Evolutionary conservation across 176 grass and related monocot genomes (phyloP).

Genomic region (Luzula sylvatica): DNA sequence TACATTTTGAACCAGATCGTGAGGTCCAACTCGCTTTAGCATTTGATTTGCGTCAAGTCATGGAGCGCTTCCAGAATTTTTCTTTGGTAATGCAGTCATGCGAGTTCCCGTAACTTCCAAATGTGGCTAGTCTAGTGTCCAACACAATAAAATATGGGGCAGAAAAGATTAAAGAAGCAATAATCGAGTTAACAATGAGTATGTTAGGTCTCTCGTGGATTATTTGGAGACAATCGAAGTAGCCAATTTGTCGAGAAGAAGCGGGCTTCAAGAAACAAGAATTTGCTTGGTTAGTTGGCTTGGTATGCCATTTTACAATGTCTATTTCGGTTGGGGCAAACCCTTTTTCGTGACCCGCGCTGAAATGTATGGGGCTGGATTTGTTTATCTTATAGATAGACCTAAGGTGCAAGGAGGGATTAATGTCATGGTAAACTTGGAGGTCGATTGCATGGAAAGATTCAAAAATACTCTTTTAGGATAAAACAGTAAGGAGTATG

Average conservation of each 20-base stretch:
- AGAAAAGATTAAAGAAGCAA: background rate
- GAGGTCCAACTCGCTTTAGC: background rate
- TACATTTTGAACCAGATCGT: background rate
- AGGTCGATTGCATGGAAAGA: constrained; percentile 2
- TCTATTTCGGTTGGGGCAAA: constrained; percentile 19
- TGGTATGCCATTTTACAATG: background rate
- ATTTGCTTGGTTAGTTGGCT: constrained; percentile 4
- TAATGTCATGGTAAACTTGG: background rate
- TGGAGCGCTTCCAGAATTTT: background rate
- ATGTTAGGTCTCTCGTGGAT: constrained; percentile 1
- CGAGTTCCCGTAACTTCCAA: background rate
- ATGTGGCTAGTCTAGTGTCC: background rate
- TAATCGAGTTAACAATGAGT: constrained; percentile 1
- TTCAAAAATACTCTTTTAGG: constrained; percentile 14
- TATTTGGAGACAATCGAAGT: constrained; percentile 4
- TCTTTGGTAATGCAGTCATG: constrained; percentile 8
- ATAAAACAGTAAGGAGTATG: background rate
- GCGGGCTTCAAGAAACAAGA: background rate
- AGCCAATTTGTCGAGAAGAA: background rate
- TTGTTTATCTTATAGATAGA: background rate
- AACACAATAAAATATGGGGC: background rate
- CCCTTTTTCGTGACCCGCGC: constrained; percentile 4
- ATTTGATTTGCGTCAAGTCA: background rate
- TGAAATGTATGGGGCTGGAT: background rate
- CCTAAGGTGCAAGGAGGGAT: background rate